Percentiles rank a stretch among this genome's conserved stretches.
Evolutionary conservation across 345 rosid genomes (phyloP).

Genomic region (Camelina laxa): DNA sequence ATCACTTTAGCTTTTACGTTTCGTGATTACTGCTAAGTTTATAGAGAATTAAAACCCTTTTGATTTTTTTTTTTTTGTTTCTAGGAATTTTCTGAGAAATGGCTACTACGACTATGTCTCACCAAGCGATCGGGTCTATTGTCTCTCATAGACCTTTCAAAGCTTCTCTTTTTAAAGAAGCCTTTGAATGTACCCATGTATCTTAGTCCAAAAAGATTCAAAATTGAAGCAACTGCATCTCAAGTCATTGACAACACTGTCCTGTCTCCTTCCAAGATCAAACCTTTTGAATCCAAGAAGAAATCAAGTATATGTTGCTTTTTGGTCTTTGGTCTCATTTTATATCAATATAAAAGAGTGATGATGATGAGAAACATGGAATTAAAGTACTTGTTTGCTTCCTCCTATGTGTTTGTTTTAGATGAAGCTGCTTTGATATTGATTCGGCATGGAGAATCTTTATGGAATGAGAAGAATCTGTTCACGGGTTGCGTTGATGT

Average conservation of each 20-base stretch:
- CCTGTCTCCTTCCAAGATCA: conserved; percentile 55
- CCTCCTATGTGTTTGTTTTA: conserved; percentile 24
- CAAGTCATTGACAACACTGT: conserved; percentile 60
- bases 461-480: conserved; percentile 98
- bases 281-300: conserved; percentile 50
- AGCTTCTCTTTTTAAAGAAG: conserved; percentile 43
- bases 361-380: neutral
- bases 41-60: conserved; percentile 1
- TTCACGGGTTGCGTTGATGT: conserved; percentile 99
- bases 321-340: neutral
- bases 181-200: conserved; percentile 48
- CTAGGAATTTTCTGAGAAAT: conserved; percentile 43
- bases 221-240: conserved; percentile 62
- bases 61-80: neutral
- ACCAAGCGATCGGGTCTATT: conserved; percentile 60
- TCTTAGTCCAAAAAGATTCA: conserved; percentile 40
- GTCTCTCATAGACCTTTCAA: conserved; percentile 43
- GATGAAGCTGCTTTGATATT: conserved; percentile 91
- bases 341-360: neutral
- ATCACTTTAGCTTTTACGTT: conserved; percentile 3
- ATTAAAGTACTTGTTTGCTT: neutral
- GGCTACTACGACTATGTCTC: conserved; percentile 62
- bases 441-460: conserved; percentile 95
- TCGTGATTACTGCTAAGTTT: neutral
- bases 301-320: conserved; percentile 63